Evolutionary conservation across 306 rosid genomes (phyloP).

Genomic region (Glycyrrhiza uralensis): DNA sequence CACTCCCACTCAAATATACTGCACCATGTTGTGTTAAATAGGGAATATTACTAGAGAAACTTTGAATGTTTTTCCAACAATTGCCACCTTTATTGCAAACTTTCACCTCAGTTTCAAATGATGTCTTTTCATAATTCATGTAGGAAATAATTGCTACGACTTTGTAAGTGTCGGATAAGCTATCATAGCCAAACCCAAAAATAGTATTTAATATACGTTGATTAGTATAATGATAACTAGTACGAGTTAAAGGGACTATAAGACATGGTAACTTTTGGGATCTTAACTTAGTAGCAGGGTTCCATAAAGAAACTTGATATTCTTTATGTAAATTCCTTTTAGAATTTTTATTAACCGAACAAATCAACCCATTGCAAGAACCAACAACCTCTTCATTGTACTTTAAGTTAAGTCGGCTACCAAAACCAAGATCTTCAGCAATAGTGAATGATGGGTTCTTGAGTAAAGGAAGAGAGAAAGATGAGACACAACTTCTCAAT

Average conservation of each 20-base stretch:
- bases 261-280: background rate
- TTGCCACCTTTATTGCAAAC: background rate
- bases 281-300: background rate
- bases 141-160: background rate
- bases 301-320: background rate
- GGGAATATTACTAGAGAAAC: background rate
- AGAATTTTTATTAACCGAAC: background rate
- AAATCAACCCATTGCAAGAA: background rate
- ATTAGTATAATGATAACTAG: background rate
- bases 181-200: background rate
- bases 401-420: background rate
- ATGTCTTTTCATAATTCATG: background rate
- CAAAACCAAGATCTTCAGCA: background rate
- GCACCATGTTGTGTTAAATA: background rate
- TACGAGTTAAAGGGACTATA: too few species aligned
- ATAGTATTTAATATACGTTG: background rate
- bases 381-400: background rate
- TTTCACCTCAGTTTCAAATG: background rate
- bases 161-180: background rate
- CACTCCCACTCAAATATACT: background rate
- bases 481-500: too few species aligned
- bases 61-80: background rate
- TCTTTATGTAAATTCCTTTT: too few species aligned
- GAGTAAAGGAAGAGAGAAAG: background rate
- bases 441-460: background rate